Conservation (phyloP, 257 asterid species). For the Solanum tarapatanum region DNA sequence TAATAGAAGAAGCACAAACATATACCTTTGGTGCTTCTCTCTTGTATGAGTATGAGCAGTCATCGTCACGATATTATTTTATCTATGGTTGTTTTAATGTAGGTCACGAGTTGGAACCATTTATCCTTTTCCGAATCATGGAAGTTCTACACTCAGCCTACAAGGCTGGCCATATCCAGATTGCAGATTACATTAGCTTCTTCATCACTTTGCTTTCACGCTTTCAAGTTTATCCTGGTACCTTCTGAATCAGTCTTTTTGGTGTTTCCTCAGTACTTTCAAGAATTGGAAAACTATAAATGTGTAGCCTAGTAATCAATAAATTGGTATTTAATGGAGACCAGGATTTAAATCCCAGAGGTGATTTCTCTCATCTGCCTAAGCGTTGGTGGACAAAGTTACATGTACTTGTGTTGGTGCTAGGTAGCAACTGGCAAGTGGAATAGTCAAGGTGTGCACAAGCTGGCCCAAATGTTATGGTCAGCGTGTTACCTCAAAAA, state of each 20-base stretch:
- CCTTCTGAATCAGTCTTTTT: neutral
- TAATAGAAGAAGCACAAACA: neutral
- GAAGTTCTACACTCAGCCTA: slow-evolving; percentile 70
- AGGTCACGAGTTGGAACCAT: slow-evolving; percentile 54
- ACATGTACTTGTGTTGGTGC: neutral
- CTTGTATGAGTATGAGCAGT: neutral
- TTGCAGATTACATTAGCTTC: slow-evolving; percentile 73
- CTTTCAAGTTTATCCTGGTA: slow-evolving; percentile 72
- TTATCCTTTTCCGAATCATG: slow-evolving; percentile 38
- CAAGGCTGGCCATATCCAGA: slow-evolving; percentile 63
- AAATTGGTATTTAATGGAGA: neutral
- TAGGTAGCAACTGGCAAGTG: neutral
- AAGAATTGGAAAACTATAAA: neutral
- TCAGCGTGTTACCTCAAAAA: neutral
- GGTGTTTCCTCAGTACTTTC: neutral
- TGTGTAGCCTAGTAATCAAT: neutral
- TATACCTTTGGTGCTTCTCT: neutral
- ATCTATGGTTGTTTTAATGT: slow-evolving; percentile 7
- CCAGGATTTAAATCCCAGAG: neutral
- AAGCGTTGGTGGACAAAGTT: neutral
- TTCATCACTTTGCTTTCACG: slow-evolving; percentile 63
- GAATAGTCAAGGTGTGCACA: neutral
- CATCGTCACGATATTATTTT: neutral
- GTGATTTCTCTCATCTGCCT: neutral
- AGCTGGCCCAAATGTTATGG: neutral